A percentile compares a stretch with the other conserved stretches of the same genome.
Conservation (phyloP, 73 alveolate species). For the Paramecium bursaria region DNA sequence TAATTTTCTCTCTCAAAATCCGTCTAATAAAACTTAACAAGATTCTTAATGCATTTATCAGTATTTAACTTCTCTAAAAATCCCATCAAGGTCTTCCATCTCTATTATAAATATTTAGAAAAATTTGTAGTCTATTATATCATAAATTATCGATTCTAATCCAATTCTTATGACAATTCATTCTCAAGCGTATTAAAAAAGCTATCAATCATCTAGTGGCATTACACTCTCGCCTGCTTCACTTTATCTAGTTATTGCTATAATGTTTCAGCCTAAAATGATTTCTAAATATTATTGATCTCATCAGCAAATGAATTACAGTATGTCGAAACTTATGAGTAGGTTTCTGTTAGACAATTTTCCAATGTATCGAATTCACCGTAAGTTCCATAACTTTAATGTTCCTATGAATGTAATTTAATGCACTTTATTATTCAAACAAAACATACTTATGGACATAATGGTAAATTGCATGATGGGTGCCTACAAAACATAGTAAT, state of each 20-base stretch:
- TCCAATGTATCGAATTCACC: constrained; percentile 57
- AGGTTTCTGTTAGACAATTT: constrained; percentile 25
- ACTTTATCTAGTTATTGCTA: constrained; percentile 42
- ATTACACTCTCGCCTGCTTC: constrained; percentile 18
- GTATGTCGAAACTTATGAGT: not conserved
- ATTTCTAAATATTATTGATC: not conserved
- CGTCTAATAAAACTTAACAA: constrained; percentile 28
- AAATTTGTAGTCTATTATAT: constrained; percentile 8
- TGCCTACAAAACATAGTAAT: constrained; percentile 57
- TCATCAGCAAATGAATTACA: constrained; percentile 57
- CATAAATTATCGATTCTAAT: constrained; percentile 21
- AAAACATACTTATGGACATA: constrained; percentile 50
- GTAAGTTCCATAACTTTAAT: constrained; percentile 30
- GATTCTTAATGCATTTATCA: constrained; percentile 25
- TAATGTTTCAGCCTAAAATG: not conserved
- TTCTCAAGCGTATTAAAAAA: constrained; percentile 51
- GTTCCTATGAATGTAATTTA: constrained; percentile 55
- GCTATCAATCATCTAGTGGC: constrained; percentile 49
- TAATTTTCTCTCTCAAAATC: constrained; percentile 25
- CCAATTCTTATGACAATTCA: constrained; percentile 42
- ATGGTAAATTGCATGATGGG: constrained; percentile 40
- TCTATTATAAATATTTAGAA: constrained; percentile 14
- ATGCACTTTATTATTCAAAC: constrained; percentile 28
- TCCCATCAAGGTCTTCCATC: constrained; percentile 50
- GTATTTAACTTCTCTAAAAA: constrained; percentile 39